Base-by-base conservation (phyloP, 1,139 yeast genomes). In the Saccharomyces hybrid region DNA sequence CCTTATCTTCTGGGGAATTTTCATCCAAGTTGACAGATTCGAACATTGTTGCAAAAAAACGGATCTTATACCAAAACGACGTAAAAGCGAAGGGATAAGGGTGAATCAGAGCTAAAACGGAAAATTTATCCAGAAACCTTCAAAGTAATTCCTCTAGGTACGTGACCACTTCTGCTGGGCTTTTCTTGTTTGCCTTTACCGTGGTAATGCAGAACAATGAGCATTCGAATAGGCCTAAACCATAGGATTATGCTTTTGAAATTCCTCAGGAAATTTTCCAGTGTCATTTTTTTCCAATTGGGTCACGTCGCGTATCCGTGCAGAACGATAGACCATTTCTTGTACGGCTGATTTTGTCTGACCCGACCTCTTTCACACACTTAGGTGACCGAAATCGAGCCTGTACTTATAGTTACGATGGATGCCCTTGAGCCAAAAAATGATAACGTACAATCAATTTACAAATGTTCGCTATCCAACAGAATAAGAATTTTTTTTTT, bases 231-330 rank as follows among this genome's bases (percentile, higher is more conserved):
- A 34, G 38, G 44, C 44, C 44, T 16, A 31, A 26, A 19, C 19
- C 19, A 19, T 19, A 19, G 19, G n/a, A 8, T 14, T 34, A 47
- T 34, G 23, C n/a, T 50, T 48, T 52, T 54, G 53, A 57, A 58
- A 61, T 61, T 61, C 64, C 64, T 56, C 58, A 55, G 63, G 64
- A 59, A 59, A 58, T 53, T 56, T 56, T 57, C 54, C 32, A 27
- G 41, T 28, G 44, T 11, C 44, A 38, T 19, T 16, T 38, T 11
- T 16, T 49, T 19, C 19, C 31, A 11, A 38, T 19, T 31, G 26
- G 23, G 25, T 16, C 29, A 28, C 26, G 47, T 25, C 34, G 31
- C 49, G 11, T 29, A 3, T 3, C 3, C 13, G 13, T 9, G 31
- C 31, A 1, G 13, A 28, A 11, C 38, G 47, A 32, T 48, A 51